phyloP scores from a whole-genome alignment of 768 basidiomycete genomes.

The Rhodotorula paludigena region DNA sequence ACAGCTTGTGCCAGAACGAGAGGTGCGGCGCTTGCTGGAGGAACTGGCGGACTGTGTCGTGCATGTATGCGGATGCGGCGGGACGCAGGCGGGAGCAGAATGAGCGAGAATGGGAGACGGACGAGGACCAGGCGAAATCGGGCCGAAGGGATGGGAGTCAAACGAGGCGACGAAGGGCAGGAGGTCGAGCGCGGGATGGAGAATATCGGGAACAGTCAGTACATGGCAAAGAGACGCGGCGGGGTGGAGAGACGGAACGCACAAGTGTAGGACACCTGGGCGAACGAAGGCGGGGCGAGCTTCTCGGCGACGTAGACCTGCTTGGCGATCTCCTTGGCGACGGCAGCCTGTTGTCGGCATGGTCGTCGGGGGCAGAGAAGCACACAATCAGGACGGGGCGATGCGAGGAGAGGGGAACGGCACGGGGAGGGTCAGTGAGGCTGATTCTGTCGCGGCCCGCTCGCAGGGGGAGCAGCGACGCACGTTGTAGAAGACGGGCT shows the following conservation, averaged over 20 bases:
- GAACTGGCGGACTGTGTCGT: constrained; percentile 58
- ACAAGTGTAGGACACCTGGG: constrained; percentile 34
- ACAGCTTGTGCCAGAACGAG: constrained; percentile 58
- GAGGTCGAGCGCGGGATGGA: constrained; percentile 24
- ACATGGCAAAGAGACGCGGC: no score
- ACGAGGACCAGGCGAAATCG: not conserved
- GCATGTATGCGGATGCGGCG: not conserved
- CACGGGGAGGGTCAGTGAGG: not conserved
- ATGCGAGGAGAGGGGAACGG: not conserved
- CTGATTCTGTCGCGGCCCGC: not conserved
- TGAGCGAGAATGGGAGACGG: not conserved
- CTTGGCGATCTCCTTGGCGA: constrained; percentile 68
- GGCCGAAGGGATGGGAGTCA: constrained; percentile 48
- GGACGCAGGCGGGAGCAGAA: not conserved
- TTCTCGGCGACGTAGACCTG: constrained; percentile 67
- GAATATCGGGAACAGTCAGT: not conserved
- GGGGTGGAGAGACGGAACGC: not conserved
- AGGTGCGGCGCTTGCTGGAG: constrained; percentile 60
- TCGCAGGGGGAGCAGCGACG: not conserved
- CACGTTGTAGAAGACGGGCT: constrained; percentile 73
- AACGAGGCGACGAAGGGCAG: not conserved
- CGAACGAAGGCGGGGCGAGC: constrained; percentile 60
- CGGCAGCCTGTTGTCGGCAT: constrained; percentile 47
- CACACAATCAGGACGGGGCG: not conserved
- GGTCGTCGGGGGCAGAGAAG: not conserved